Conservation (phyloP, 495 filamentous ascomycete species). For the Tuber indicum region DNA sequence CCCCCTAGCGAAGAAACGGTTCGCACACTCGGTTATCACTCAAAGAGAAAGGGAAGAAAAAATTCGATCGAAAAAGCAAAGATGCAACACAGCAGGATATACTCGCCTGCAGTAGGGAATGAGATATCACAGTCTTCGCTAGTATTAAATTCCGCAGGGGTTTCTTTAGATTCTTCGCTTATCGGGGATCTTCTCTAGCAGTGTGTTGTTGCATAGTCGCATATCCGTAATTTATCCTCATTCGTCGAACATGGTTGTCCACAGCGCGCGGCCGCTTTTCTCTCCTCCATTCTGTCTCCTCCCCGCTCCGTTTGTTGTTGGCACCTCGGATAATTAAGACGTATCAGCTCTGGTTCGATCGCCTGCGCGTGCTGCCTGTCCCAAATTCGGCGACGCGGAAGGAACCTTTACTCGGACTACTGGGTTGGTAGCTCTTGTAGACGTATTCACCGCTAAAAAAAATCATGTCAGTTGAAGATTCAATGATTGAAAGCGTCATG, state of each 20-base stretch:
- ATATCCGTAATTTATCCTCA: background rate
- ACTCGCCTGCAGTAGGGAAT: background rate
- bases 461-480: slow-evolving; percentile 8
- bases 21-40: background rate
- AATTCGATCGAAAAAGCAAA: background rate
- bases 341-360: slow-evolving; percentile 31
- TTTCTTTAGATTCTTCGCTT: background rate
- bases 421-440: slow-evolving; percentile 36
- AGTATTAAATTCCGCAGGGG: background rate
- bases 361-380: slow-evolving; percentile 26
- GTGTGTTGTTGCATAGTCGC: background rate
- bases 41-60: background rate
- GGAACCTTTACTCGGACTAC: slow-evolving; percentile 34
- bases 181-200: background rate
- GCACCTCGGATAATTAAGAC: slow-evolving; percentile 10
- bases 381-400: slow-evolving; percentile 33
- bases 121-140: background rate
- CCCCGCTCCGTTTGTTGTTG: slow-evolving; percentile 1
- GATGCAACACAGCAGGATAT: background rate
- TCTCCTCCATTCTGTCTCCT: background rate
- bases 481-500: background rate
- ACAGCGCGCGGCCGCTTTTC: background rate
- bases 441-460: slow-evolving; percentile 37
- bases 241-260: background rate
- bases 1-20: background rate